These are phyloP conservation scores for Colletotrichum sp. DNA, from an alignment of 2,329 filamentous ascomycete species.

Conservation along the genomic window DNA sequence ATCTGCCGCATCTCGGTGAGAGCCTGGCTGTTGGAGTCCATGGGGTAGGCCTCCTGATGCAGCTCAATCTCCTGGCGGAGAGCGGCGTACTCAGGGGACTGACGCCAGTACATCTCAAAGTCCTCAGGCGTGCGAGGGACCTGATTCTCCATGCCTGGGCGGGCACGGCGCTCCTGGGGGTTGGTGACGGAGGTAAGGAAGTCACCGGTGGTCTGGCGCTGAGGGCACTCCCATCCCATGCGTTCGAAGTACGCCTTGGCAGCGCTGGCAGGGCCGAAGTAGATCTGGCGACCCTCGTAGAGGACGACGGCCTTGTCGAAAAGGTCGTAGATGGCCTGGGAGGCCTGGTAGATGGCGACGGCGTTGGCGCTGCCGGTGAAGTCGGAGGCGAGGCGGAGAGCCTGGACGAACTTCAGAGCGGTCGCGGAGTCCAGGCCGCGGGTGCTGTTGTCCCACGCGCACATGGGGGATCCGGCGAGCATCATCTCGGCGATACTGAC, in stretches of 20 bases:
- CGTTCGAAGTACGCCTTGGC: slow-evolving; percentile 71
- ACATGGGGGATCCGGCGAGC: slow-evolving; percentile 62
- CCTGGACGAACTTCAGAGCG: slow-evolving; percentile 74
- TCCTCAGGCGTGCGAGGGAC: slow-evolving; percentile 74
- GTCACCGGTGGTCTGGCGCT: slow-evolving; percentile 71
- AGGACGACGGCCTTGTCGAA: slow-evolving; percentile 80
- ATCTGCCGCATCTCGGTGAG: slow-evolving; percentile 48
- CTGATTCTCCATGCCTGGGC: slow-evolving; percentile 62
- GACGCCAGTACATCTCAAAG: slow-evolving; percentile 58
- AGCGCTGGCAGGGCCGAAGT: slow-evolving; percentile 66
- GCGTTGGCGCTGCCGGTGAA: slow-evolving; percentile 65
- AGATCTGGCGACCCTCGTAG: slow-evolving; percentile 81
- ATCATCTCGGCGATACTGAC: slow-evolving; percentile 83
- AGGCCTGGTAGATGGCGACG: slow-evolving; percentile 77
- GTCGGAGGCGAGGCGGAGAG: slow-evolving; percentile 68
- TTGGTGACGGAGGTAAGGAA: slow-evolving; percentile 75
- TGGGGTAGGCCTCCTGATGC: slow-evolving; percentile 51
- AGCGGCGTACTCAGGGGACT: slow-evolving; percentile 47
- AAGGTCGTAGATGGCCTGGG: slow-evolving; percentile 70
- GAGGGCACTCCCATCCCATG: slow-evolving; percentile 72
- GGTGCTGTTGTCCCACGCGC: slow-evolving; percentile 75
- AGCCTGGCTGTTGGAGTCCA: slow-evolving; percentile 41
- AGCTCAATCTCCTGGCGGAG: slow-evolving; percentile 54
- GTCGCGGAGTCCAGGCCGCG: slow-evolving; percentile 76
- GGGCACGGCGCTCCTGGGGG: slow-evolving; percentile 60